Percentiles rank a stretch among this genome's conserved stretches.
Conservation (phyloP, 176 grass and related monocot species). For the Musa acuminata region DNA sequence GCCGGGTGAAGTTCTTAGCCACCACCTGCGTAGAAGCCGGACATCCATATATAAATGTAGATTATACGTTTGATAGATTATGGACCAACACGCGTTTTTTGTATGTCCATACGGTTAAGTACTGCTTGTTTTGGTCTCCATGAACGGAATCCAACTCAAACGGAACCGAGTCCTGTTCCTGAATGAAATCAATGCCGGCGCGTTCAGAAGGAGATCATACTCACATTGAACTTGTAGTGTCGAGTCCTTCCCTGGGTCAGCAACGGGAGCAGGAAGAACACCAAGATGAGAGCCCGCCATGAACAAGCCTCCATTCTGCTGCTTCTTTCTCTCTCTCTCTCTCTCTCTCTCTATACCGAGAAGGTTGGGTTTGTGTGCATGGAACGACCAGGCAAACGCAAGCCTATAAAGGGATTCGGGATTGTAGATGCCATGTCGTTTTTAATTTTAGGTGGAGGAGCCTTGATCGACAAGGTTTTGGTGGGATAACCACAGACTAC, state of each 20-base stretch:
- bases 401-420: background rate
- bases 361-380: background rate
- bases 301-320: background rate
- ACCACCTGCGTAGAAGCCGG: conserved; percentile 35
- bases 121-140: no score
- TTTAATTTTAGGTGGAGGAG: background rate
- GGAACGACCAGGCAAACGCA: background rate
- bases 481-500: background rate
- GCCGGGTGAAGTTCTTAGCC: conserved; percentile 46
- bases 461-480: background rate
- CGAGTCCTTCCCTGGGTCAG: conserved; percentile 34
- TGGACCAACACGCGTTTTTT: no score
- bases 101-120: no score
- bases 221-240: conserved; percentile 66
- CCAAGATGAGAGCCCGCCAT: background rate
- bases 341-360: background rate
- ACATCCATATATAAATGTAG: background rate
- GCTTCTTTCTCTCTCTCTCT: background rate
- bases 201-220: background rate
- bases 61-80: background rate
- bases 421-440: background rate
- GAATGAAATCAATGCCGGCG: background rate
- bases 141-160: background rate
- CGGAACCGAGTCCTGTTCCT: background rate
- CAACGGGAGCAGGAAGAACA: background rate